A percentile compares a stretch with the other conserved stretches of the same genome.
Conservation (phyloP, 164 flowering plant species). For the Buxus sempervirens region DNA sequence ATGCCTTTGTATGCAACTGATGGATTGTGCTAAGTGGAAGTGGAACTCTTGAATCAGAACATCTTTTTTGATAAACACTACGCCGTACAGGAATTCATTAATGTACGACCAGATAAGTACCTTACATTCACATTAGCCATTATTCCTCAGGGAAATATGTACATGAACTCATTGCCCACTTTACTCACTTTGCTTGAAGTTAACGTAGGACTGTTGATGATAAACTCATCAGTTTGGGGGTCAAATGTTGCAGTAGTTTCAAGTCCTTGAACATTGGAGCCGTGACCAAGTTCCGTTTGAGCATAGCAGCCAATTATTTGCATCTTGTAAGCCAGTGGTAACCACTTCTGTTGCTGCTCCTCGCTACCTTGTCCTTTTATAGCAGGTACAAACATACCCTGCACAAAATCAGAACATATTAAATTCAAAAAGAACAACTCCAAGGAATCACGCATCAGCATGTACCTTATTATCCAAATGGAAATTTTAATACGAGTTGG, state of each 20-base stretch:
- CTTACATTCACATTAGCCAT: background rate
- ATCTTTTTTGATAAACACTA: background rate
- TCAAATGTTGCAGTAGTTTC: conserved; percentile 99
- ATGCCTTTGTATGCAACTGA: background rate
- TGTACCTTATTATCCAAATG: background rate
- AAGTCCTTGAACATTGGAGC: conserved; percentile 98
- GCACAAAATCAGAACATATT: conserved; percentile 1
- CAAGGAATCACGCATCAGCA: background rate
- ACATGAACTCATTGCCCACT: background rate
- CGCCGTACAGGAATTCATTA: background rate
- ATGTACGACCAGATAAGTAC: background rate
- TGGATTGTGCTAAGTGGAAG: background rate
- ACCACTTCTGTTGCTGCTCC: conserved; percentile 91
- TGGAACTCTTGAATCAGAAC: background rate
- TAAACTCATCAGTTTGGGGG: conserved; percentile 77
- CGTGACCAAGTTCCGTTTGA: conserved; percentile 99
- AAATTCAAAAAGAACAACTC: background rate
- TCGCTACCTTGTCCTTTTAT: conserved; percentile 96
- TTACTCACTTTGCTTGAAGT: conserved; percentile 91
- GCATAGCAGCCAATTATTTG: conserved; percentile 99
- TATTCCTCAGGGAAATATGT: background rate
- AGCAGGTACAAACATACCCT: conserved; percentile 97
- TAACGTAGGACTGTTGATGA: conserved; percentile 86
- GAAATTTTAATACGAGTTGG: background rate
- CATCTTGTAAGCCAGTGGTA: conserved; percentile 92